Conservation (phyloP, 345 rosid genomes). For the Streptanthus diversifolius region DNA sequence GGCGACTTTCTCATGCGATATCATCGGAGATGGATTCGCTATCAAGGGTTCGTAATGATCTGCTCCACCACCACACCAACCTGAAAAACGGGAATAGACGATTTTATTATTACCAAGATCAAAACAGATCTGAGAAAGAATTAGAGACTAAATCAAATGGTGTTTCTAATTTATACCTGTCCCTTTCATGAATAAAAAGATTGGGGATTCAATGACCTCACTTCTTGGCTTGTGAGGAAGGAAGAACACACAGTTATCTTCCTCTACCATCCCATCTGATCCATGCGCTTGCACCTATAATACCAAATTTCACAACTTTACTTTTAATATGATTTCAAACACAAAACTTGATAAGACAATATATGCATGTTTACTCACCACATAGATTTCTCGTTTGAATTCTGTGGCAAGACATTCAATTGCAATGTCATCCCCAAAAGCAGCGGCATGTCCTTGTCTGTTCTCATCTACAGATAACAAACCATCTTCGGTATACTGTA, state of each 20-base stretch:
- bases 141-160: background rate
- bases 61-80: constrained; percentile 98
- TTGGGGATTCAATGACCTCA: constrained; percentile 72
- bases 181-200: constrained; percentile 97
- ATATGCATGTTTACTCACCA: constrained; percentile 41
- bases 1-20: constrained; percentile 87
- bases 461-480: constrained; percentile 87
- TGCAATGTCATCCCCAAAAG: constrained; percentile 98
- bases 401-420: constrained; percentile 95
- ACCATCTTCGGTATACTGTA: constrained; percentile 94
- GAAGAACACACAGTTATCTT: constrained; percentile 93
- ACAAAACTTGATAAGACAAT: background rate
- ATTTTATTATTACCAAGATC: background rate
- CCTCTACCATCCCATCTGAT: constrained; percentile 92
- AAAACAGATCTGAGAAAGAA: background rate
- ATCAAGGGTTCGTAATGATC: constrained; percentile 96
- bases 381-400: constrained; percentile 87
- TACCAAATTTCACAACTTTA: constrained; percentile 7
- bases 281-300: constrained; percentile 97
- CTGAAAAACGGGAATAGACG: constrained; percentile 30
- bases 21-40: constrained; percentile 60
- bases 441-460: constrained; percentile 79
- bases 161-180: constrained; percentile 51
- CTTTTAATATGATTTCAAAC: background rate
- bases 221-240: constrained; percentile 91